A percentile compares a stretch with the other conserved stretches of the same genome.
phyloP scores from a whole-genome alignment of 1,284 basidiomycete species.

The Ceratobasidium sp. region DNA sequence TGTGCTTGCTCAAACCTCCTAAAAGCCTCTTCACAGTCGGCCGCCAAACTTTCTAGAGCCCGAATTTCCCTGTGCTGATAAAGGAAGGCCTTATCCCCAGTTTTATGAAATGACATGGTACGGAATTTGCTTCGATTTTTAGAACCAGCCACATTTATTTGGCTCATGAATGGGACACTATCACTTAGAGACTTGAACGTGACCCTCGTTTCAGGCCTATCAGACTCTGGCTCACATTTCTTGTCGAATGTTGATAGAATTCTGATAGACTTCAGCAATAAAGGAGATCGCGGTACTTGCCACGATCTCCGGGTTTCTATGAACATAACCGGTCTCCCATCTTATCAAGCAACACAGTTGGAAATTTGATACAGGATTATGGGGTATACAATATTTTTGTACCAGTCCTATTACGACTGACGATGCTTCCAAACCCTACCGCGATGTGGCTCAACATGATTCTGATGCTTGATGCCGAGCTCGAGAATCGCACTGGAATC shows the following conservation, averaged over 20 bases:
- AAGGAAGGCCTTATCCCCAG: neutral
- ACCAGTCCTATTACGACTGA: neutral
- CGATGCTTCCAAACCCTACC: neutral
- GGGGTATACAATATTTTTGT: constrained; percentile 7
- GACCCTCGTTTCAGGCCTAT: constrained; percentile 9
- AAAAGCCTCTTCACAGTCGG: neutral
- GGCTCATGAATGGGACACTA: neutral
- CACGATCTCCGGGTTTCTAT: neutral
- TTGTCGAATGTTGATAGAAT: neutral
- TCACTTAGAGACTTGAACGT: neutral
- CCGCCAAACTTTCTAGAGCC: neutral
- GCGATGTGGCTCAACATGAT: neutral
- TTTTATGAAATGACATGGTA: neutral
- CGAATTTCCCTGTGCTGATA: neutral
- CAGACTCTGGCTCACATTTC: too few relatives aligned
- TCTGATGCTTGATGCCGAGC: neutral
- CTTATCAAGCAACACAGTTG: neutral
- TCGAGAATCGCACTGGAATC: neutral
- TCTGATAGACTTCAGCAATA: constrained; percentile 10
- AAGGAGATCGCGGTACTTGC: constrained; percentile 12
- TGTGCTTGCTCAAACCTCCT: neutral
- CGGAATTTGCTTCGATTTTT: neutral
- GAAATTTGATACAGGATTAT: constrained; percentile 9
- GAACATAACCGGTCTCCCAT: neutral
- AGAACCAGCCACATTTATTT: neutral